These are phyloP conservation scores for Ophiostoma pallidulum DNA, from an alignment of 2,329 filamentous ascomycete species.

Conservation along the genomic window DNA sequence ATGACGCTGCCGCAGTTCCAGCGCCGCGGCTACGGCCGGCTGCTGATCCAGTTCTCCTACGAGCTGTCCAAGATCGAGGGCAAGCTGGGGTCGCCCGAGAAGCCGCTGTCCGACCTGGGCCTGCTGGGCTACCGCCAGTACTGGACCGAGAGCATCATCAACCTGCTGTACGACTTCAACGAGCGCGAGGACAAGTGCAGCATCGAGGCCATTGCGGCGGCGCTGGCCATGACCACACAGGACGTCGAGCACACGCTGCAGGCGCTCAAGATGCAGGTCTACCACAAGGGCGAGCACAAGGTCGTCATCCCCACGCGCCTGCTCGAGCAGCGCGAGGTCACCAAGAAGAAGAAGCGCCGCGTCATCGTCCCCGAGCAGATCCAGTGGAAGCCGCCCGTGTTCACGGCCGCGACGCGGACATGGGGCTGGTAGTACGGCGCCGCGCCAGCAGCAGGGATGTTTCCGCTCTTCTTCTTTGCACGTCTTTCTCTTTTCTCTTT, in stretches of 20 bases:
- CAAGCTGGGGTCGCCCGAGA: constrained; percentile 92
- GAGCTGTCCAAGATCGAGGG: constrained; percentile 91
- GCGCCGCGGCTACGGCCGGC: constrained; percentile 81
- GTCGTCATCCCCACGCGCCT: constrained; percentile 83
- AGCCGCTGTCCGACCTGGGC: constrained; percentile 88
- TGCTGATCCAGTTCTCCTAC: constrained; percentile 96
- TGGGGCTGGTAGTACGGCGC: constrained; percentile 84
- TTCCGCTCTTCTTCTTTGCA: neutral
- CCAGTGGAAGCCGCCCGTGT: constrained; percentile 94
- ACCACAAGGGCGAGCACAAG: constrained; percentile 94
- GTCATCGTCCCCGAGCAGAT: constrained; percentile 69
- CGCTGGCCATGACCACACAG: constrained; percentile 90
- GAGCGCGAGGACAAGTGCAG: constrained; percentile 63
- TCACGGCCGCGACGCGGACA: constrained; percentile 78
- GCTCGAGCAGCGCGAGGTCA: constrained; percentile 68
- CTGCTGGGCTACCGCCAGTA: constrained; percentile 92
- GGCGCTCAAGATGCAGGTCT: constrained; percentile 88
- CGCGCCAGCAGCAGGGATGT: neutral
- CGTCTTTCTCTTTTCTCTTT: neutral
- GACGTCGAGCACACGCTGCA: constrained; percentile 94
- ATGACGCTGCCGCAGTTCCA: constrained; percentile 94
- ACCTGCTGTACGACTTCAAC: constrained; percentile 66
- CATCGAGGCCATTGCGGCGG: constrained; percentile 71
- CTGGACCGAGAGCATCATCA: constrained; percentile 92
- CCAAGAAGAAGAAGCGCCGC: constrained; percentile 66